A percentile compares a stretch with the other conserved stretches of the same genome.
phyloP scores from a whole-genome alignment of 306 rosid genomes.

The Cucurbita argyrosperma region DNA sequence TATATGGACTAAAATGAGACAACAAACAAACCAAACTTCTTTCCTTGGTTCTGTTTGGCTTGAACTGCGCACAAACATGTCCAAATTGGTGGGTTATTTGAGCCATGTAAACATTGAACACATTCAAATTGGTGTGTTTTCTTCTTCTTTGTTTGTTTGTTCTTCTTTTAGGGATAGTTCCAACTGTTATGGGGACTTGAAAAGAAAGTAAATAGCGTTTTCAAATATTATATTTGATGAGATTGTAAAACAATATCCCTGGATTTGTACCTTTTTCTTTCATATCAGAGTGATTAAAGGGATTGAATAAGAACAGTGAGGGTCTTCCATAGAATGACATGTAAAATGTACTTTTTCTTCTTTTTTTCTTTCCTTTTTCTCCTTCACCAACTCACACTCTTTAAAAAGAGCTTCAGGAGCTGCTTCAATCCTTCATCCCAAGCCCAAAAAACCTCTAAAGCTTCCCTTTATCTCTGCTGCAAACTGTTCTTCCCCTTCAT shows the following conservation, averaged over 20 bases:
- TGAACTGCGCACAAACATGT: slow-evolving; percentile 70
- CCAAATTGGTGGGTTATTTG: slow-evolving; percentile 20
- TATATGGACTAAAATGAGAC: slow-evolving; percentile 19
- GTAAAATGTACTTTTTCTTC: slow-evolving; percentile 8
- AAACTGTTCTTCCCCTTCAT: not conserved
- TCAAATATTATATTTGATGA: slow-evolving; percentile 6
- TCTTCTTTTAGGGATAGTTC: slow-evolving; percentile 5
- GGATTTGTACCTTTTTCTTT: slow-evolving; percentile 6
- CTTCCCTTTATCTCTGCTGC: not conserved
- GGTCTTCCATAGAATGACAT: slow-evolving; percentile 57
- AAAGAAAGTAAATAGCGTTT: not conserved
- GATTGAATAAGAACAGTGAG: slow-evolving; percentile 21
- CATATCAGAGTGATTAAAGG: slow-evolving; percentile 19
- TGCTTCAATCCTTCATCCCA: slow-evolving; percentile 13
- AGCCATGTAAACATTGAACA: not conserved
- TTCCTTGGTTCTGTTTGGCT: slow-evolving; percentile 39
- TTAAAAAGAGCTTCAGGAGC: slow-evolving; percentile 34
- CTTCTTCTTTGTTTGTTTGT: not conserved
- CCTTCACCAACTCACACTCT: slow-evolving; percentile 37
- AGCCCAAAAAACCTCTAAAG: slow-evolving; percentile 11
- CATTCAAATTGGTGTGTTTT: not conserved
- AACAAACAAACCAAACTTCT: slow-evolving; percentile 26
- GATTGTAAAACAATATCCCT: slow-evolving; percentile 8
- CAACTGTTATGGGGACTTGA: slow-evolving; percentile 4
- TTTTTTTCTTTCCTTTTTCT: slow-evolving; percentile 15